Evolutionary conservation across 208 protist genomes (phyloP), one percentile per base, ranked within the genome.

Genomic region (Leishmania arabica): DNA sequence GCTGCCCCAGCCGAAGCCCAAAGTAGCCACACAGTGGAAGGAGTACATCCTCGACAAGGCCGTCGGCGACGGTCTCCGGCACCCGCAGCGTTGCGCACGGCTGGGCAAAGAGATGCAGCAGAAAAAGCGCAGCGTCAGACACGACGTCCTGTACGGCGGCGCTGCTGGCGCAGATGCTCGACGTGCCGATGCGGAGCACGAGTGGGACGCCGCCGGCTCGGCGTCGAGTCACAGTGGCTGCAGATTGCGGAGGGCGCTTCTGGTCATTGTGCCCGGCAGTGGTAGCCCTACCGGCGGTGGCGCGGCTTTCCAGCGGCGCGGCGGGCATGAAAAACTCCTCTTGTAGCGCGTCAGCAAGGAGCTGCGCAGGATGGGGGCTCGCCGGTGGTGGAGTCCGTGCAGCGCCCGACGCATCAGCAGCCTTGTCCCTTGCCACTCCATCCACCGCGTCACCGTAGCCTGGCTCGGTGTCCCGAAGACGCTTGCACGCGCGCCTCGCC

Each of bases 41-140:
- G 45, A 91, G 51, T 15, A 84, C 66, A 90, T 83, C 54, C 53
- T 87, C 79, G 17, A 96, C 82, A 8, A 96, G 78, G 3, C 51
- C 31, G 42, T 89, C 84, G 51, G 84, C 86, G 9, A 89, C 79
- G 7, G 40, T 13, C 21, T 65, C 9, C 15, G 83, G 77, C 49
- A 89, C 89, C 27, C 84, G 86, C 81, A 96, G 81, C 60, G 90
- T 91, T 27, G 91, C 85, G 49, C 78, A 82, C 15, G 90, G 91
- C 81, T 95, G 90, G 1, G 91, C 91, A 27, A 94, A 60, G 65
- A 93, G 83, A 66, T 96, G 93, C 40, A 96, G 78, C 45, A 93
- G 62, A 62, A 93, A 94, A 21, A 96, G 85, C 1, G 89, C 80
- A 9, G 72, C 70, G 77, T 96, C 93, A 3, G 83, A 87, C 54